Base-by-base conservation (phyloP, 2,329 filamentous ascomycete genomes). In the Pseudopyrenochaeta lycopersici region DNA sequence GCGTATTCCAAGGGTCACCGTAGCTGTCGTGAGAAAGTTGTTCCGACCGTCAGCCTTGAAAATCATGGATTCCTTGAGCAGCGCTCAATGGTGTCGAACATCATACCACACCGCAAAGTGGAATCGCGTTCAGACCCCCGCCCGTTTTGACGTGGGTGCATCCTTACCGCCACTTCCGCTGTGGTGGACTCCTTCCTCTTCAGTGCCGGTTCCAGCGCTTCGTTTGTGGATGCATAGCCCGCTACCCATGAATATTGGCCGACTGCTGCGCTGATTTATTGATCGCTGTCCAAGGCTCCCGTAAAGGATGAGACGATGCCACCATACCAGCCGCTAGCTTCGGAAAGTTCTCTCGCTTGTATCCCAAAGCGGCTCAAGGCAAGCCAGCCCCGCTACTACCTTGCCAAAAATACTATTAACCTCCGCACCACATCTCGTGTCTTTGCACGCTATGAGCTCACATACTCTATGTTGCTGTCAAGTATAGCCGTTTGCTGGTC, bases 401-500 rank as follows among this genome's bases (percentile, higher is more conserved):
- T 36, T 63, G 51, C 70, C 64, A 73, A 74, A 73, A 73, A 73
- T 73, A 75, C 40, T 48, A 11, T 33, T 30, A 40, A 41, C 58
- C 60, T 62, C 67, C 66, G 64, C 66, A 57, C 59, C 52, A 21
- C 51, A 51, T 60, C 67, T 70, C 66, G 67, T 67, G 62, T 67
- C 54, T 54, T 50, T 49, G 40, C 23, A 60, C 63, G 58, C 66
- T 70, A 72, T 70, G 66, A 71, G 64, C 68, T 69, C 65, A 73
- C 62, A 49, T 59, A 52, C 53, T 58, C 46, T 60, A 50, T 63
- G 61, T 54, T 51, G 46, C 43, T 53, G 51, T 36, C 40, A 46
- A 58, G 51, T 50, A 54, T 48, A 46, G 60, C 57, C 57, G 59
- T 55, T 38, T 41, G 46, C 36, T 49, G 55, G 65, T 74, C 72